phyloP scores from a whole-genome alignment of 495 filamentous ascomycete species.

The Penicillium psychrofluorescens region DNA sequence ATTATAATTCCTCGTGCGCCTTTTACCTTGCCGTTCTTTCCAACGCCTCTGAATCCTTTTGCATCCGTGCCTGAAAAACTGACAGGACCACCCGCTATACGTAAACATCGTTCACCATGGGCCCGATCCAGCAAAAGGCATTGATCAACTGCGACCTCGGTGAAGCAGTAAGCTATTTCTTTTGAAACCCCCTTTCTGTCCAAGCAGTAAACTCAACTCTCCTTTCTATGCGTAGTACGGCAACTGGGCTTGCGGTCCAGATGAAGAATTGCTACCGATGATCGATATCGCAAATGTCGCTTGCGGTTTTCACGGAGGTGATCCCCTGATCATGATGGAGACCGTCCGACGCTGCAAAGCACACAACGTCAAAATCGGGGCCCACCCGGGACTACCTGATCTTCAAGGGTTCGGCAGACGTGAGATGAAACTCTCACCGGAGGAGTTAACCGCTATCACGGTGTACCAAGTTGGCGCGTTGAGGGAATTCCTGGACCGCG shows the following conservation, averaged over 20 bases:
- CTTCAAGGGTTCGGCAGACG: conserved; percentile 56
- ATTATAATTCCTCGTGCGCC: no score
- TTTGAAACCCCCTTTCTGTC: no score
- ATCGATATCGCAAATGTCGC: conserved; percentile 59
- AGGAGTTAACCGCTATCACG: conserved; percentile 49
- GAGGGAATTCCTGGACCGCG: conserved; percentile 47
- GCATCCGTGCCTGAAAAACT: no score
- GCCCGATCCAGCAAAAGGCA: conserved; percentile 39
- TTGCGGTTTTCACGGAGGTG: conserved; percentile 54
- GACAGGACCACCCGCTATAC: no score
- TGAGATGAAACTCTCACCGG: conserved; percentile 45
- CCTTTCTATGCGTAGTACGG: conserved; percentile 18
- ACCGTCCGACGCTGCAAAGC: conserved; percentile 50
- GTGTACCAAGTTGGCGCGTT: conserved; percentile 56
- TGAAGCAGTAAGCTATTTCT: conserved; percentile 18
- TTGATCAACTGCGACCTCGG: conserved; percentile 48
- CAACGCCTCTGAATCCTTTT: no score
- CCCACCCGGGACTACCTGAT: conserved; percentile 55
- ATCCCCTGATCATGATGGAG: conserved; percentile 53
- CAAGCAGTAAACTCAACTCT: no score
- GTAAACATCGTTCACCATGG: conserved; percentile 14
- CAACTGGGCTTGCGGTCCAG: conserved; percentile 42
- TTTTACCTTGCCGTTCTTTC: no score
- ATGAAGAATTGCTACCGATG: conserved; percentile 49
- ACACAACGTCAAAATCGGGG: conserved; percentile 46